phyloP scores from a whole-genome alignment of 108 stramenopile genomes.

The Pseudonitzschia multiseries region DNA sequence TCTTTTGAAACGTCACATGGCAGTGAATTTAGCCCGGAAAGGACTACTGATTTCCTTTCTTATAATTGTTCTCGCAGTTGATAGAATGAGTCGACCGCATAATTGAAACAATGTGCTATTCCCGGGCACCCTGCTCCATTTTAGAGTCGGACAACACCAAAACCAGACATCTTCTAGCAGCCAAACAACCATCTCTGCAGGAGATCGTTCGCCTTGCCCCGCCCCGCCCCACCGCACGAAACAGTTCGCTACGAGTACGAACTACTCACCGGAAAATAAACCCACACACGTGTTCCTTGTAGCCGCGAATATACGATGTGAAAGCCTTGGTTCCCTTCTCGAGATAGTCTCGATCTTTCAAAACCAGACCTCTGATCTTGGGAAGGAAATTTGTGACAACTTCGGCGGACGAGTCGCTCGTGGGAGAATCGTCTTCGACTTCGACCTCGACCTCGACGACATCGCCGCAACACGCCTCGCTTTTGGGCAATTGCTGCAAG shows the following conservation, averaged over 20 bases:
- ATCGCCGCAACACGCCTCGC: conserved; percentile 52
- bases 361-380: conserved; percentile 60
- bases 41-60: conserved; percentile 62
- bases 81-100: conserved; percentile 20
- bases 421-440: conserved; percentile 15
- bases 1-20: conserved; percentile 33
- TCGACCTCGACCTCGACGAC: conserved; percentile 25
- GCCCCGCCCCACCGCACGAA: no score
- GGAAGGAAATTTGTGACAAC: conserved; percentile 59
- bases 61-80: conserved; percentile 34
- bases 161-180: conserved; percentile 8
- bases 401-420: neutral
- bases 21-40: conserved; percentile 60
- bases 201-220: no score
- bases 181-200: conserved; percentile 33
- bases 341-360: conserved; percentile 92
- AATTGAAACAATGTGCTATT: conserved; percentile 8
- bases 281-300: conserved; percentile 92
- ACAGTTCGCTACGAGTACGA: no score
- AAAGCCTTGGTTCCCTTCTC: conserved; percentile 97
- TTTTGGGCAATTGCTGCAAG: conserved; percentile 50
- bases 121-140: conserved; percentile 24
- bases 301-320: conserved; percentile 92
- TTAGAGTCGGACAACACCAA: conserved; percentile 26
- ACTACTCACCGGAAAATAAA: conserved; percentile 85